Conservation (phyloP, 176 grass and related monocot species). For the Chrysopogon serrulatus region DNA sequence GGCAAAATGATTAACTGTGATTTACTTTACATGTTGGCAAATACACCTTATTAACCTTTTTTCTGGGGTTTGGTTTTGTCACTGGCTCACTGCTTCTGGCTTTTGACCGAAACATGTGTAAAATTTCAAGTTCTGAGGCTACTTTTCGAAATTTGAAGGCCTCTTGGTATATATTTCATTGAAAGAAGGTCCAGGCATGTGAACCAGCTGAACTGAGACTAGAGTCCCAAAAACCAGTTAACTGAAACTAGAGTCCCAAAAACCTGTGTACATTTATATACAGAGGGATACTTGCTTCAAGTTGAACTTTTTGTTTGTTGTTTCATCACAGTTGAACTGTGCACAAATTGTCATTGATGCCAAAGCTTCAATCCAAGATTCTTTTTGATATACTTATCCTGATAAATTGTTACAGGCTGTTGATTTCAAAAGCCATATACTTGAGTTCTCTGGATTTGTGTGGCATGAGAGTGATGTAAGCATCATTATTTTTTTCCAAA, state of each 20-base stretch:
- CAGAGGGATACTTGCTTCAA: neutral
- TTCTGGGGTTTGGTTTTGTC: neutral
- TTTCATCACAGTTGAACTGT: neutral
- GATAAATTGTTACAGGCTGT: slow-evolving; percentile 47
- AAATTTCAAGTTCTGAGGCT: neutral
- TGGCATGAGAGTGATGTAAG: slow-evolving; percentile 72
- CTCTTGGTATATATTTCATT: neutral
- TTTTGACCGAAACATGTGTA: neutral
- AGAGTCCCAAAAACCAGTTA: too few species aligned
- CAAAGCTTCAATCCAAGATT: neutral
- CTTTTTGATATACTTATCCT: neutral
- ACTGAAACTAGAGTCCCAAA: neutral
- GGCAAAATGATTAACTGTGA: neutral
- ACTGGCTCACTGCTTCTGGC: neutral
- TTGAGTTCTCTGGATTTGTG: slow-evolving; percentile 60
- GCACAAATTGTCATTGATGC: neutral
- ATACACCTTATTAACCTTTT: neutral
- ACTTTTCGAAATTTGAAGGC: neutral
- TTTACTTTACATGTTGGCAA: neutral
- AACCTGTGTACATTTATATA: neutral
- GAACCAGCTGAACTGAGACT: neutral
- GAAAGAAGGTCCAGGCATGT: neutral
- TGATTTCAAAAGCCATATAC: slow-evolving; percentile 54
- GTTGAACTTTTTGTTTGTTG: neutral
- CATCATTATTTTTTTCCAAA: neutral